Evolutionary conservation across 2,329 filamentous ascomycete genomes (phyloP), one percentile per base, ranked within the genome.

Genomic region (Trichophyton rubrum): DNA sequence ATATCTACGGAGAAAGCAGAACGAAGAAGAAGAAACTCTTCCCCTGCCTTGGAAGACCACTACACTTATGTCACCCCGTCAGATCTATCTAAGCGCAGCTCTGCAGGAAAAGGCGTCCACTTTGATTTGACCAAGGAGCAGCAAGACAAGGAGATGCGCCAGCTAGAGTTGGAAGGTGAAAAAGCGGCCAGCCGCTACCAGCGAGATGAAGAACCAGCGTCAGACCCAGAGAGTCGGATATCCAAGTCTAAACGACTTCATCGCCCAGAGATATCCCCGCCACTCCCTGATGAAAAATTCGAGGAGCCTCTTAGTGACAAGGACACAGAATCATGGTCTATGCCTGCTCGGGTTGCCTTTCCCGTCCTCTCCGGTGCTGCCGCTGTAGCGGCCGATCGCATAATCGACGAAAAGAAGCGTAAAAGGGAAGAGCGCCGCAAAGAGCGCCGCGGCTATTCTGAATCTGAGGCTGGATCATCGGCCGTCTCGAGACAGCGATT

Each of bases 111-210:
- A 65, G 74, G 75, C 62, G 83, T 85, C 6, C 78, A 80, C 59
- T 85, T 85, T 64, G 77, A 80, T 41, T 67, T 84, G 57, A 83
- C 81, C 0, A 74, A 82, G 55, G 80, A 83, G 67, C 80, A 84
- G 69, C 74, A 72, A 40, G 74, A 78, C 33, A 79, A 78, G 59
- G 80, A 81, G 59, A 70, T 71, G 58, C 68, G 69, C 35, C 67
- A 63, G 8, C 58, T 62, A 47, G 51, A 59, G 35, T 59, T 66
- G 15, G 64, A 67, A 45, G 61, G 66, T 35, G 61, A 65, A 33
- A 63, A 61, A 58, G 59, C 64, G 24, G 47, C 62, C 11, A 53
- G 53, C n/a, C 61, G 56, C 13, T 61, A 57, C 47, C 62, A 62
- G 8, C 60, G 45, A 27, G 61, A 58, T 59, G 59, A 59, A 4